Base-by-base conservation (phyloP, 139 green algal genomes). In the Chlorokybus atmophyticus region DNA sequence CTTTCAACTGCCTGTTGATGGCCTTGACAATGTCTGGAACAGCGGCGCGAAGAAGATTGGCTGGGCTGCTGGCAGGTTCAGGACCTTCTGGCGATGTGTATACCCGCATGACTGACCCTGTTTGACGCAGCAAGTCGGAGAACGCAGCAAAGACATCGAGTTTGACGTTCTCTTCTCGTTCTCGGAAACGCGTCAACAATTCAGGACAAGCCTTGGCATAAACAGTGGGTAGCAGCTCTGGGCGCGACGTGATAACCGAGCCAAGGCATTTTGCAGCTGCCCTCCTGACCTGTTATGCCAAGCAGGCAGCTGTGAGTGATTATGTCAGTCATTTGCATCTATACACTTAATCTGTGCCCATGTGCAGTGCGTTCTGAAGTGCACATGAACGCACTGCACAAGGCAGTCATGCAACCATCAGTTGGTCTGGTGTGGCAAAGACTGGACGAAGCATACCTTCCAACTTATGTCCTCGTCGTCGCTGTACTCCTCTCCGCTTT, bases 401-500 rank as follows among this genome's bases (percentile, higher is more conserved):
- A n/a, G n/a, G n/a, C n/a, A n/a, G n/a, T n/a, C n/a, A n/a, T n/a
- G n/a, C n/a, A n/a, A n/a, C n/a, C n/a, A n/a, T n/a, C n/a, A n/a
- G n/a, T n/a, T n/a, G n/a, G n/a, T n/a, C n/a, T n/a, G n/a, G n/a
- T n/a, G n/a, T n/a, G n/a, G n/a, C n/a, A n/a, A n/a, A n/a, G n/a
- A n/a, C n/a, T n/a, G n/a, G 35, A 10, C 79, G 27, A 84, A 72
- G 17, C 87, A 53, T 53, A 96, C 89, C 68, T 96, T 97, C 89
- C 89, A 97, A 78, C 79, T 90, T 38, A 75, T 63, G 57, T 97
- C 89, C 51, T 97, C 89, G 47, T 97, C 90, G 60, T 97, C 89
- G 32, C 60, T 84, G 80, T 92, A 96, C 25, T 81, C 80, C n/a
- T 93, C 77, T 41, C n/a, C 55, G 31, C 29, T 83, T 67, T 32